Conservation (phyloP, 1,139 yeast species). For the Pichia sorboxylosa region DNA sequence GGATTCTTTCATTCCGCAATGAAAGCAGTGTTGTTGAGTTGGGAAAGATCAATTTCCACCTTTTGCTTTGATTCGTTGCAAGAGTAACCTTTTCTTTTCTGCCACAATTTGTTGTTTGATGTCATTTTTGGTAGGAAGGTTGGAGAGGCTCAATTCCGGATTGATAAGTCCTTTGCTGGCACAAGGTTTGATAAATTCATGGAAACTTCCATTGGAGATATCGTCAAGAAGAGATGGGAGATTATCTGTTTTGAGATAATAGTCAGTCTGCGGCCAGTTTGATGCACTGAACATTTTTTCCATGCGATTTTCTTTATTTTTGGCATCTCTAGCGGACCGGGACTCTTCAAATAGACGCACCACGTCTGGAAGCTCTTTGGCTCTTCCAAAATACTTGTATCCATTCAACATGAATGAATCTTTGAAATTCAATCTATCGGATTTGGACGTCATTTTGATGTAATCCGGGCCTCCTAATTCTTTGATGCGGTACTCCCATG, state of each 20-base stretch:
- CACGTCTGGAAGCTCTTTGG: conserved; percentile 71
- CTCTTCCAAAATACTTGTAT: conserved; percentile 72
- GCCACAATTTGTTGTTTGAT: no score
- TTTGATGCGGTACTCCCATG: conserved; percentile 71
- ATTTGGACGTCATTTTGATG: background rate
- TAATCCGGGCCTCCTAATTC: conserved; percentile 58
- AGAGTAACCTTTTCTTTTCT: no score
- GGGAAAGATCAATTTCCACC: conserved; percentile 5
- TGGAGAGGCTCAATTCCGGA: no score
- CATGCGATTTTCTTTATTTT: background rate
- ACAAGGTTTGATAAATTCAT: no score
- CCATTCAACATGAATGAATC: conserved; percentile 30
- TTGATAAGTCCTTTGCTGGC: no score
- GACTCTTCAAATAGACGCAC: conserved; percentile 36
- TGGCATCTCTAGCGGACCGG: conserved; percentile 19
- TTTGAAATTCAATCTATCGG: conserved; percentile 8
- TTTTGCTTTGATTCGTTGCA: no score
- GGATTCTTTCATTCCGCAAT: no score
- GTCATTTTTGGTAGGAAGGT: no score
- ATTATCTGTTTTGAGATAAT: no score
- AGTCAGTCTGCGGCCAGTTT: conserved; percentile 3
- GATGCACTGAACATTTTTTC: background rate
- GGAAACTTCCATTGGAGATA: no score
- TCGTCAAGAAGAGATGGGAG: no score
- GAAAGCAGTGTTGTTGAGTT: no score